Evolutionary conservation across 257 asterid genomes (phyloP).

Genomic region (Solanum lycopersicoides): DNA sequence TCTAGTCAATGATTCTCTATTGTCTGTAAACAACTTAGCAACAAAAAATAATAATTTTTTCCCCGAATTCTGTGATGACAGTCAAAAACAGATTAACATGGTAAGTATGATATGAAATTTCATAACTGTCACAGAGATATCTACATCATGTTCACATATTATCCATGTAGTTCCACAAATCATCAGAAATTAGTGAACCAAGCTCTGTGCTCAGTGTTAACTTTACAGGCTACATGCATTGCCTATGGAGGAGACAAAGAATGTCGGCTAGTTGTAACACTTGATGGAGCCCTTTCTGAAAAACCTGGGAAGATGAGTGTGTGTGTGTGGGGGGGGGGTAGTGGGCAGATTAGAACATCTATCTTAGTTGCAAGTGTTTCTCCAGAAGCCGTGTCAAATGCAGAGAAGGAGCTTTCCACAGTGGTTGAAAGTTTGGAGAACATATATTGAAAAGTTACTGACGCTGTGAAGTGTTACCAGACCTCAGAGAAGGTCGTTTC

Average conservation of each 20-base stretch:
- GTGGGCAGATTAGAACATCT: constrained; percentile 87
- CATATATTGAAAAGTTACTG: constrained; percentile 32
- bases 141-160: background rate
- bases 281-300: constrained; percentile 82
- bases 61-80: too few species aligned
- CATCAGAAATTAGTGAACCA: background rate
- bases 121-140: background rate
- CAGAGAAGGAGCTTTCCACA: constrained; percentile 60
- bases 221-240: constrained; percentile 60
- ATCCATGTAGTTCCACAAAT: background rate
- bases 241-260: constrained; percentile 67
- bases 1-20: background rate
- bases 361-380: constrained; percentile 67
- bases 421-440: constrained; percentile 43
- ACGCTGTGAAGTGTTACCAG: constrained; percentile 39
- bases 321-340: constrained; percentile 85
- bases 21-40: background rate
- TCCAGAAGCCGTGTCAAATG: constrained; percentile 52
- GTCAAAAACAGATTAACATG: background rate
- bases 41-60: background rate
- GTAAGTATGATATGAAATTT: background rate
- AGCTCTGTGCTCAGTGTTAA: background rate
- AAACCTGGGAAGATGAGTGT: constrained; percentile 87
- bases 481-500: constrained; percentile 56
- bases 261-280: constrained; percentile 76